Evolutionary conservation across 2,329 filamentous ascomycete species (phyloP).

Genomic region (Coccinonectria pachysandricola): DNA sequence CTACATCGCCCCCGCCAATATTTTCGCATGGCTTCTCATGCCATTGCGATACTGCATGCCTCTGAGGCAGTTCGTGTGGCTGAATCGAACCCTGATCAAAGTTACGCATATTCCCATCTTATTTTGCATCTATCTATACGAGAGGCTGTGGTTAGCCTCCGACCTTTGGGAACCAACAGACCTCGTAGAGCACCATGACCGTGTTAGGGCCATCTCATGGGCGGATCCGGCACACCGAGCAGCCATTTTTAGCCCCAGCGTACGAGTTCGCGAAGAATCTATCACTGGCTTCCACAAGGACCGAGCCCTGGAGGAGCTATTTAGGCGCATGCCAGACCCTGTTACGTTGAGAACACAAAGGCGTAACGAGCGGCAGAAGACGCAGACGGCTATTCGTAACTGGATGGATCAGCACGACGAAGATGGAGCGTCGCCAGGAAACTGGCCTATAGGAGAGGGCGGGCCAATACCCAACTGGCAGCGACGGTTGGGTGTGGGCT

Average conservation of each 20-base stretch:
- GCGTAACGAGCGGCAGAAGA: constrained; percentile 58
- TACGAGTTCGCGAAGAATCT: constrained; percentile 72
- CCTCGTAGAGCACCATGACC: constrained; percentile 60
- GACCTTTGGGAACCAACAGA: constrained; percentile 76
- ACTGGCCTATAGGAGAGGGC: constrained; percentile 41
- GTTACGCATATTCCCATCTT: constrained; percentile 80
- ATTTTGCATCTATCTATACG: constrained; percentile 79
- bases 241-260: constrained; percentile 62
- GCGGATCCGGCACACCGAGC: constrained; percentile 43
- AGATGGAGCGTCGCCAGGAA: constrained; percentile 32
- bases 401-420: constrained; percentile 75
- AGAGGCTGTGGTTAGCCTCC: constrained; percentile 66
- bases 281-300: constrained; percentile 85
- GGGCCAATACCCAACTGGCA: constrained; percentile 36
- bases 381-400: constrained; percentile 70
- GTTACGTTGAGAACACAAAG: constrained; percentile 49
- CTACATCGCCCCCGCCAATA: constrained; percentile 83
- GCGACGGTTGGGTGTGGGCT: constrained; percentile 42
- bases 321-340: constrained; percentile 60
- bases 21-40: constrained; percentile 81
- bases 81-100: constrained; percentile 90
- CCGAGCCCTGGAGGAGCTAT: constrained; percentile 82
- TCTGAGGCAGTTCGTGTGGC: constrained; percentile 67
- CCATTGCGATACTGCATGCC: constrained; percentile 73
- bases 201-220: constrained; percentile 43